Evolutionary conservation across 2,329 filamentous ascomycete species (phyloP), one percentile per base, ranked within the genome.

Genomic region (Neopestalotiopsis sp.): DNA sequence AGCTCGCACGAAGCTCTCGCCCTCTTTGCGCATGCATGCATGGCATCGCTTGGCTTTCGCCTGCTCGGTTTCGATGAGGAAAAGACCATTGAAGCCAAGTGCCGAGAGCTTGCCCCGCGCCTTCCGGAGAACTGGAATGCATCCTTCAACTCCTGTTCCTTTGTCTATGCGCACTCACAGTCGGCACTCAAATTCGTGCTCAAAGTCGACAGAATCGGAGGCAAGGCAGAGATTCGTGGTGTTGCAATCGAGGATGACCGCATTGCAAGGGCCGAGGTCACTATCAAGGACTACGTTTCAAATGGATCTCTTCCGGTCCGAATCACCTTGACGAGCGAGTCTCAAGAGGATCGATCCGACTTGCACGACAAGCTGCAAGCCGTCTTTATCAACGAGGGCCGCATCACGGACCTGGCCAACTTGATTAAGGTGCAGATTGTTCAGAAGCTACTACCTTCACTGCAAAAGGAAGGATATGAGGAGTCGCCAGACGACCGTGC

Each of bases 61-160:
- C 85, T 98, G 3, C 81, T 94, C 20, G 95, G 95, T 1, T 90
- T 97, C n/a, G 88, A 91, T 62, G 94, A 98, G 80, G 94, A 95
- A 66, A 89, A 94, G 77, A 88, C 85, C 62, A 89, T 93, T 72
- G 88, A 91, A 77, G 78, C 86, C 38, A 83, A 88, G 76, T 89
- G 89, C 75, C 83, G 86, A 67, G 78, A 84, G 61, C 81, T 89
- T 60, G 86, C 89, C 10, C 89, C 88, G 9, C 85, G 90, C 40
- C 86, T 98, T 2, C 93, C 94, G 0, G 69, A 86, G 17, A 88
- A 90, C 81, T 98, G 96, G 96, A 97, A 97, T 80, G 84, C 89
- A 13, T 88, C 88, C 24, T 86, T 87, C 69, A 89, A 89, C 70
- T 90, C 90, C 14, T 92, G 94, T 78, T 89, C 91, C 68, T 98